Percentiles rank a stretch among this genome's conserved stretches.
Evolutionary conservation across 495 filamentous ascomycete species (phyloP).

Genomic region (Penicillium daleae): DNA sequence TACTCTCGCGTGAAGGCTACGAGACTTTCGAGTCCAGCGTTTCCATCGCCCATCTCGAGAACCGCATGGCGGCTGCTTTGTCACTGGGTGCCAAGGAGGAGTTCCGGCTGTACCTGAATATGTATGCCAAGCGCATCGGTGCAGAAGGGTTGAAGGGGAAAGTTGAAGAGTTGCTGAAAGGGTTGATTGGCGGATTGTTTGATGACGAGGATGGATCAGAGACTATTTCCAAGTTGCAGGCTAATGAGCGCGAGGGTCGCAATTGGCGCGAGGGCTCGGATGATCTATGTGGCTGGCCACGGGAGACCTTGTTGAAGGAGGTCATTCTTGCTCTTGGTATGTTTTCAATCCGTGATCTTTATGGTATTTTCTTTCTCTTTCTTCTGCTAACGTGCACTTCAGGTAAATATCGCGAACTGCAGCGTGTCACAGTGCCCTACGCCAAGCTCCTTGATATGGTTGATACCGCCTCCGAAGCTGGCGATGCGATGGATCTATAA

Average conservation of each 20-base stretch:
- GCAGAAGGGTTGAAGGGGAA: conserved; percentile 84
- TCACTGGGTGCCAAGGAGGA: conserved; percentile 86
- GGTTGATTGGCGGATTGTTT: conserved; percentile 72
- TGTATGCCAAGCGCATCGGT: conserved; percentile 95
- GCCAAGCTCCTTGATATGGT: conserved; percentile 71
- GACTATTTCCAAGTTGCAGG: conserved; percentile 52
- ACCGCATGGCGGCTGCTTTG: conserved; percentile 86
- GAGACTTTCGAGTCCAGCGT: conserved; percentile 90
- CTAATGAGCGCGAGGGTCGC: conserved; percentile 61
- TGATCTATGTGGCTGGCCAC: conserved; percentile 82
- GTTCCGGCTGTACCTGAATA: conserved; percentile 86
- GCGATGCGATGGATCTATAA: conserved; percentile 61
- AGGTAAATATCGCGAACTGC: conserved; percentile 94
- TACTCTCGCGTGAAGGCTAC: conserved; percentile 84
- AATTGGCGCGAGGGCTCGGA: conserved; percentile 55
- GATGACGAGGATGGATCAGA: conserved; percentile 53
- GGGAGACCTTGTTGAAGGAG: conserved; percentile 81
- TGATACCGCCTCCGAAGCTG: conserved; percentile 43
- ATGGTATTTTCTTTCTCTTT: conserved; percentile 1
- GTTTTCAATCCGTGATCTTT: too few species aligned
- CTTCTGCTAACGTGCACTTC: conserved; percentile 34
- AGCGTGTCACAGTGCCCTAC: conserved; percentile 89
- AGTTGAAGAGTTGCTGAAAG: conserved; percentile 86
- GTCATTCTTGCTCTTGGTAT: conserved; percentile 91
- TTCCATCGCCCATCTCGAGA: conserved; percentile 94